Evolutionary conservation across 352 stramenopile species (phyloP), one percentile per base, ranked within the genome.

Genomic region (Pythium grandisporangium): DNA sequence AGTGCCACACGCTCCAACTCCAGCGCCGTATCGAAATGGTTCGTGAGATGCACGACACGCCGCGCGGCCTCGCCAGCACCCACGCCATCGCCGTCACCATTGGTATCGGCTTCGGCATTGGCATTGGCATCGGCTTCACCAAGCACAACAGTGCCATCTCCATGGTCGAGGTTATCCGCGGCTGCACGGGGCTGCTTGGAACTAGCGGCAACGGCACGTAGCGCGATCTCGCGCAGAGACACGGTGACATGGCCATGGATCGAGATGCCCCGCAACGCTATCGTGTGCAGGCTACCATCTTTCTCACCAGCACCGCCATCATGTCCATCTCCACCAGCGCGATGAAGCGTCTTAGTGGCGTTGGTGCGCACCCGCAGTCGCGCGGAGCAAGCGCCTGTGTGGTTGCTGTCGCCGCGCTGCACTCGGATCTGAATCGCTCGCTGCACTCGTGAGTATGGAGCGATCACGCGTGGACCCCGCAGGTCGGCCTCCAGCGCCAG

Each of bases 1-100:
- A 19, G 8, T 76, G 40, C 55, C 58, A 80, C 20, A 77, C 59
- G 26, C 48, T 80, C 55, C 11, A 79, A 32, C 39, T 77, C 58
- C 12, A 83, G 45, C 7, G 59, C 40, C 7, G 40, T 30, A 32
- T 77, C 55, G 37, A 80, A 81, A 23, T 40, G 34, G 37, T 80
- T 80, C 23, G 40, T 30, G 6, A 57, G 41, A 7, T 14, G 30
- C 8, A 53, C 13, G 16, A 30, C 20, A 26, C 29, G 37, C 16
- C 23, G 23, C 37, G 29, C 29, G 37, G 19, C 29, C 2, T 42
- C 23, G 37, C 16, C 17, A 16, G 13, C 13, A n/a, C 24, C 13
- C 37, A 30, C 29, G 33, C 11, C 1, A 38, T 11, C 19, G 19
- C 33, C 33, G 33, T n/a, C n/a, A n/a, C n/a, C n/a, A n/a, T n/a